A percentile compares a stretch with the other conserved stretches of the same genome.
Evolutionary conservation across 305 asterid species (phyloP).

Genomic region (Fraxinus greggii): DNA sequence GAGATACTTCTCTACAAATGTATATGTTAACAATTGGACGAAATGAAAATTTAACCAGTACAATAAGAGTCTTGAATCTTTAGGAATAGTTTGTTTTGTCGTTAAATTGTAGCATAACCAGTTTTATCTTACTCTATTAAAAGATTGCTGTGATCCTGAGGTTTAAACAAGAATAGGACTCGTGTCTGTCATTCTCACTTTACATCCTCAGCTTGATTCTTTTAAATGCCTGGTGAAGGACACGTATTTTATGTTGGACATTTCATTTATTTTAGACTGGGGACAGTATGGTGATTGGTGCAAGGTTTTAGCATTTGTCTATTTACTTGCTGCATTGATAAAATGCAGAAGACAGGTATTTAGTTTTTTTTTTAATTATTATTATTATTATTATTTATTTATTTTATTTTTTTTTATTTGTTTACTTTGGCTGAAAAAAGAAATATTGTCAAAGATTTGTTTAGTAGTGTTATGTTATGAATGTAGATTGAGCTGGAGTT

Average conservation of each 20-base stretch:
- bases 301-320: neutral
- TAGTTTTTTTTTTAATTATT: neutral
- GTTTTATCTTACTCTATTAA: neutral
- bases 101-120: neutral
- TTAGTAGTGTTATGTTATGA: neutral
- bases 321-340: neutral
- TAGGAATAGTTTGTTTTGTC: neutral
- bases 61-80: neutral
- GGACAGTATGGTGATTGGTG: neutral
- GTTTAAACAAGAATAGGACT: neutral
- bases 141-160: neutral
- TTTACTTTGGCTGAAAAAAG: neutral
- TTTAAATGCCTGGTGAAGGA: neutral
- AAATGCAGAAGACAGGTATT: neutral
- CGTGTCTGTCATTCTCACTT: neutral
- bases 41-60: neutral
- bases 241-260: neutral
- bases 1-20: conserved; percentile 12
- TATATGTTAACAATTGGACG: neutral
- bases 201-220: neutral
- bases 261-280: neutral
- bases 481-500: neutral
- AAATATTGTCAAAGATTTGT: neutral
- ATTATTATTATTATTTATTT: neutral
- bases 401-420: no score